Base-by-base conservation (phyloP, 2,329 filamentous ascomycete species). In the Penicillium rolfsii region DNA sequence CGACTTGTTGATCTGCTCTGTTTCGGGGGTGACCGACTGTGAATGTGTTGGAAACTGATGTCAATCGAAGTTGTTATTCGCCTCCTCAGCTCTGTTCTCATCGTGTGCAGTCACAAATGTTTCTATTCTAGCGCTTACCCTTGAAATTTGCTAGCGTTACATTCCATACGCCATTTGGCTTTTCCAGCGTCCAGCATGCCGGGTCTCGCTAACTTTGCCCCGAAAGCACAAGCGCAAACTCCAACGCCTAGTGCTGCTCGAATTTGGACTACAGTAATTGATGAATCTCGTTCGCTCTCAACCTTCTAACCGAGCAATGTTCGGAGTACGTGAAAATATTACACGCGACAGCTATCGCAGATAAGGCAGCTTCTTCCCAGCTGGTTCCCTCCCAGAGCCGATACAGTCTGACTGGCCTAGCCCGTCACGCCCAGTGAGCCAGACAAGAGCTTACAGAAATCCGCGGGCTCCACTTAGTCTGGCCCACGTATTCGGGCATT, bases 1-100 rank as follows among this genome's bases (percentile, higher is more conserved):
- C 5, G 43, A 40, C 56, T 28, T 28, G 64, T 41, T 52, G 61
- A 67, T 68, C 61, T 40, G 57, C 35, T 52, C 53, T 36, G 19
- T 54, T 60, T 35, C 19, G 26, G 59, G 53, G 5, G n/a, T 43
- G 36, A 5, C 35, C 28, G 36, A 28, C 22, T 43, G 55, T 11
- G 11, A 49, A 57, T 60, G 40, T 38, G 33, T 40, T n/a, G 33
- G 28, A 40, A 48, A 26, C 11, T 48, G 30, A 22, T 26, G 22
- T 24, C 9, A 35, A 14, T 38, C 22, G 4, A 54, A n/a, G 28
- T 9, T 14, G 24, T 53, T 41, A 9, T 19, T 22, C 50, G 19
- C 40, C 6, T 14, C 45, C 16, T 35, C 16, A 26, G 26, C 24
- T 6, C 3, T 33, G 30, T 33, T 33, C 30, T 33, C 43, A 3